Evolutionary conservation across 73 alveolate species (phyloP), one percentile per base, ranked within the genome.

Genomic region (Tetrahymena borealis): DNA sequence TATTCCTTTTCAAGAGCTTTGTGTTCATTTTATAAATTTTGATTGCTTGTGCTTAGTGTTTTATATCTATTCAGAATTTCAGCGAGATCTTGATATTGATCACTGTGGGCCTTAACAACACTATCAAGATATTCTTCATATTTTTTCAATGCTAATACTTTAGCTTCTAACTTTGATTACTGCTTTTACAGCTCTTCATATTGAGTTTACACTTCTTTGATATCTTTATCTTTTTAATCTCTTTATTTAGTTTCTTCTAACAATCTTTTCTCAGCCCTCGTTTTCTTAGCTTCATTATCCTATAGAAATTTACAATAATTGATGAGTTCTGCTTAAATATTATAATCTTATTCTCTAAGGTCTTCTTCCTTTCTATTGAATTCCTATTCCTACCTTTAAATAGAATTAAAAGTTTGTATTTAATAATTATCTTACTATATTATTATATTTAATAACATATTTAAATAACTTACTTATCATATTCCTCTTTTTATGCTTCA

Each of bases 51-150:
- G 11, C 93, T 94, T 31, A 97, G 91, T 38, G 99, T 97, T 32
- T 90, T 90, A 91, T 97, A 96, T 24, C 99, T 79, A 39, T 96
- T 91, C 7, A 95, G 94, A 79, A 97, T 97, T 33, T 96, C 98
- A 31, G 93, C 37, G 78, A 97, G 92, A 78, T 97, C 99, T 39
- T 94, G 91, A 92, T 95, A 97, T 38, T 97, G 97, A 39, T 97
- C 99, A 24, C 97, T 96, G 92, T 96, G 96, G 36, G 93, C 38
- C 39, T 97, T 97, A 13, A 94, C 90, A n/a, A 96, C 97, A 36
- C 94, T 93, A 28, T 97, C 99, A 32, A 97, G 90, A 95, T 94
- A 97, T 32, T 94, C 96, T 91, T 97, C 99, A 92, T 97, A 97
- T 60, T 97, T 96, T 91, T 92, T 96, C 97, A 97, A 94, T 18